Conservation (phyloP, 345 rosid genomes). For the Rubroshorea leprosula region DNA sequence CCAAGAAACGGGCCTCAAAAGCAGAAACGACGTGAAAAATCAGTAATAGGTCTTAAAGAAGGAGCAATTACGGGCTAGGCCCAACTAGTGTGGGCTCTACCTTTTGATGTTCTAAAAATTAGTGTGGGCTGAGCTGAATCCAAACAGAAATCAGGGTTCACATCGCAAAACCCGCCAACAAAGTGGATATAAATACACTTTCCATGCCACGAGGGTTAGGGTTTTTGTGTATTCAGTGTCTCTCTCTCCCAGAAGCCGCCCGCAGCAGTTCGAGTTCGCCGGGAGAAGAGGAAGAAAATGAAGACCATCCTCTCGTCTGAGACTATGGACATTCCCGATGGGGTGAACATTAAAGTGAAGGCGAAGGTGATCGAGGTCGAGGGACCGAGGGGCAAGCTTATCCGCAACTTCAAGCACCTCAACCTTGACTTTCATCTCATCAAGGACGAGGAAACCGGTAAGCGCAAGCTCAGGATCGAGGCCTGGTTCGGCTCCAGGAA, state of each 20-base stretch:
- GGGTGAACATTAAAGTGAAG: conserved; percentile 40
- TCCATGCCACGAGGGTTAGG: neutral
- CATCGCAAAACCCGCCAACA: no score
- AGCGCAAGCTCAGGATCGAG: conserved; percentile 49
- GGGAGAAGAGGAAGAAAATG: conserved; percentile 19
- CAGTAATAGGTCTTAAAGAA: no score
- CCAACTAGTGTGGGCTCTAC: no score
- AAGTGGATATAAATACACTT: no score
- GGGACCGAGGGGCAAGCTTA: conserved; percentile 56
- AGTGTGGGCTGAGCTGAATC: no score
- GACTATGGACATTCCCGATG: conserved; percentile 62
- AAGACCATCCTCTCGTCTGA: conserved; percentile 54
- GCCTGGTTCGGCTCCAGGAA: conserved; percentile 61
- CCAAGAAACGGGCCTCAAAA: no score
- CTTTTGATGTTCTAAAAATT: no score
- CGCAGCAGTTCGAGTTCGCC: neutral
- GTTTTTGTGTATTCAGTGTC: neutral
- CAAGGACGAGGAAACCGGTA: conserved; percentile 45
- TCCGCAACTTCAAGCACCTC: conserved; percentile 57
- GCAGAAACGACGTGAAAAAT: no score
- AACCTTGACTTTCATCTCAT: conserved; percentile 54
- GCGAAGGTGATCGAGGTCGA: conserved; percentile 56
- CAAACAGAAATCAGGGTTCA: neutral
- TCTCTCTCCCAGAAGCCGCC: neutral
- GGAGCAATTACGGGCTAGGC: no score